These are phyloP conservation scores for Thozetella sp. DNA, from an alignment of 495 filamentous ascomycete genomes.

Conservation along the genomic window DNA sequence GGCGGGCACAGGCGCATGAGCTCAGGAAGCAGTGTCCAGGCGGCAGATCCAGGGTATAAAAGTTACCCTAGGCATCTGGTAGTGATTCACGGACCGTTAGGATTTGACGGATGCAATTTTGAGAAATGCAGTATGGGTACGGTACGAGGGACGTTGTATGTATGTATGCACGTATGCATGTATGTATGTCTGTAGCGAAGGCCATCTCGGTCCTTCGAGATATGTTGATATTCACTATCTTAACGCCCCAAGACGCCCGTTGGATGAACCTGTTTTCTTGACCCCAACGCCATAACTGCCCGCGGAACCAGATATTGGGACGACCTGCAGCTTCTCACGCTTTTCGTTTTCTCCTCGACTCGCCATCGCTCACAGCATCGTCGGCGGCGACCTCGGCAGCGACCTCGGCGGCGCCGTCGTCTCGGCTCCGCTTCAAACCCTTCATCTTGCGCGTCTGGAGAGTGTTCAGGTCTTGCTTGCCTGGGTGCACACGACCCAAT, in stretches of 20 bases:
- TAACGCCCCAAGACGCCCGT: neutral
- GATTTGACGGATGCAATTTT: no score
- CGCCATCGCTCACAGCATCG: slow-evolving; percentile 10
- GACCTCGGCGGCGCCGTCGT: slow-evolving; percentile 49
- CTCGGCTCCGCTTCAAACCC: slow-evolving; percentile 82
- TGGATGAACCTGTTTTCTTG: no score
- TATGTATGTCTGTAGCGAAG: no score
- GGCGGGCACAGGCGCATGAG: no score
- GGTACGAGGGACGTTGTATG: no score
- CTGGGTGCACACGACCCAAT: slow-evolving; percentile 88
- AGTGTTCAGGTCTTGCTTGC: slow-evolving; percentile 83
- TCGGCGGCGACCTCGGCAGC: slow-evolving; percentile 16
- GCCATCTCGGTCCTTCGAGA: no score
- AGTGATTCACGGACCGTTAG: no score
- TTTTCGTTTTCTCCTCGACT: slow-evolving; percentile 16
- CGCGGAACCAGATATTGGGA: neutral
- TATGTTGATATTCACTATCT: neutral
- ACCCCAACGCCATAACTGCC: slow-evolving; percentile 12
- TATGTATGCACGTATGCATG: no score
- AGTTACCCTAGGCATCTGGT: no score
- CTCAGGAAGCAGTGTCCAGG: no score
- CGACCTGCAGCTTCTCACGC: slow-evolving; percentile 4
- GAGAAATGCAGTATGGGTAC: no score
- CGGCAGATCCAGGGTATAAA: no score
- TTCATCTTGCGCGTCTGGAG: slow-evolving; percentile 99